These are phyloP conservation scores for Dendrobium huoshanense DNA, from an alignment of 106 monocot genomes.

Conservation along the genomic window DNA sequence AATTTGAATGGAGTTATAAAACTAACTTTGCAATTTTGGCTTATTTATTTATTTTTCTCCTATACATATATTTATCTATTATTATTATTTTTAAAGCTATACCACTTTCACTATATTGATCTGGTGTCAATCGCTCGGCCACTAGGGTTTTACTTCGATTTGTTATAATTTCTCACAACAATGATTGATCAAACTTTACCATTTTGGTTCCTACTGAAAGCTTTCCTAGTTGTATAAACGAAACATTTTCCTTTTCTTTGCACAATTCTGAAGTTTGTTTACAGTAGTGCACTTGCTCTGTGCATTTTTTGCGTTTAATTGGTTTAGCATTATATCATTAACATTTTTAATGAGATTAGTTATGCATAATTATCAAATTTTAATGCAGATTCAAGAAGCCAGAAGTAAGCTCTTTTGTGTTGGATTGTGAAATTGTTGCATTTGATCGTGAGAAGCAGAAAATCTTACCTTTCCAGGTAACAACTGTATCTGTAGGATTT, in stretches of 20 bases:
- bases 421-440: constrained; percentile 99
- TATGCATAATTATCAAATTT: constrained; percentile 11
- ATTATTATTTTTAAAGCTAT: not conserved
- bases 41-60: not conserved
- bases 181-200: not conserved
- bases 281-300: not conserved
- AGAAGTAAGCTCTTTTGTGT: constrained; percentile 75
- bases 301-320: not conserved
- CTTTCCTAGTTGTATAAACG: not conserved
- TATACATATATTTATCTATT: not conserved
- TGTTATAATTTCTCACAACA: not conserved
- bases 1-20: not conserved
- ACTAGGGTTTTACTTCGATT: not conserved
- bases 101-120: not conserved
- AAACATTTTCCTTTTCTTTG: not conserved
- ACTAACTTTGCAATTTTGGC: not conserved
- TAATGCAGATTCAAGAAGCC: constrained; percentile 75
- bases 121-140: not conserved
- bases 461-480: constrained; percentile 95
- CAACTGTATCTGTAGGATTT: not conserved
- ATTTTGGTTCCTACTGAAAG: not conserved
- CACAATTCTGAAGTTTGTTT: not conserved
- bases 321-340: not conserved
- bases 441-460: constrained; percentile 81
- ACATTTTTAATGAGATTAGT: not conserved